Percentiles rank a stretch among this genome's conserved stretches.
These are phyloP conservation scores for Microcyclosporella mali DNA, from an alignment of 2,329 filamentous ascomycete genomes.

Conservation along the genomic window DNA sequence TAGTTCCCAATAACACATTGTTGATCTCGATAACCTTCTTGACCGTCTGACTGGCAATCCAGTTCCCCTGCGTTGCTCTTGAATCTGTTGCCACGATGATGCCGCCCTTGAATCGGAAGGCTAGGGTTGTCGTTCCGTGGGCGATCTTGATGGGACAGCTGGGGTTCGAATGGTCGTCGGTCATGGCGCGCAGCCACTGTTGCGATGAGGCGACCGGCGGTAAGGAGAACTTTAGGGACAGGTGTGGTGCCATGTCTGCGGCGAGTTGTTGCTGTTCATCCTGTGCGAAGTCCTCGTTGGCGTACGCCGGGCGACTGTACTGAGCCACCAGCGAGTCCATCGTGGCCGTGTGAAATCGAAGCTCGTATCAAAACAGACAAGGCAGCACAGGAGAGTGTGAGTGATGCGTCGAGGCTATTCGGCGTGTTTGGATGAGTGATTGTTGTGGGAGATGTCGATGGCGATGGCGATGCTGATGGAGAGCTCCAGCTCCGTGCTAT, in stretches of 20 bases:
- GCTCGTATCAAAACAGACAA: neutral
- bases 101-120: conserved; percentile 95
- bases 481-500: conserved; percentile 1
- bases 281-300: conserved; percentile 68
- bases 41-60: conserved; percentile 98
- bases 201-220: conserved; percentile 86
- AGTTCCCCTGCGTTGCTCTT: conserved; percentile 92
- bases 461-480: conserved; percentile 2
- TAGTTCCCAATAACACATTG: conserved; percentile 85
- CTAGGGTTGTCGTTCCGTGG: conserved; percentile 95
- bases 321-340: conserved; percentile 94
- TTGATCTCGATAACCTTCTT: conserved; percentile 99
- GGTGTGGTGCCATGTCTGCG: conserved; percentile 62
- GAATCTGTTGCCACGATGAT: conserved; percentile 99
- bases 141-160: conserved; percentile 98
- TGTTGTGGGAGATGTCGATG: neutral
- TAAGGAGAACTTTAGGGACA: conserved; percentile 91
- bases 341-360: conserved; percentile 15
- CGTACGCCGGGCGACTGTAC: conserved; percentile 74
- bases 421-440: neutral
- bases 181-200: conserved; percentile 91
- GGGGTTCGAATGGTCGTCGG: conserved; percentile 94
- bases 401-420: neutral
- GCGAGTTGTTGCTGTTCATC: conserved; percentile 56
- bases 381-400: neutral